Conservation (phyloP, 2,329 filamentous ascomycete genomes). For the Aspergillus ustus region DNA sequence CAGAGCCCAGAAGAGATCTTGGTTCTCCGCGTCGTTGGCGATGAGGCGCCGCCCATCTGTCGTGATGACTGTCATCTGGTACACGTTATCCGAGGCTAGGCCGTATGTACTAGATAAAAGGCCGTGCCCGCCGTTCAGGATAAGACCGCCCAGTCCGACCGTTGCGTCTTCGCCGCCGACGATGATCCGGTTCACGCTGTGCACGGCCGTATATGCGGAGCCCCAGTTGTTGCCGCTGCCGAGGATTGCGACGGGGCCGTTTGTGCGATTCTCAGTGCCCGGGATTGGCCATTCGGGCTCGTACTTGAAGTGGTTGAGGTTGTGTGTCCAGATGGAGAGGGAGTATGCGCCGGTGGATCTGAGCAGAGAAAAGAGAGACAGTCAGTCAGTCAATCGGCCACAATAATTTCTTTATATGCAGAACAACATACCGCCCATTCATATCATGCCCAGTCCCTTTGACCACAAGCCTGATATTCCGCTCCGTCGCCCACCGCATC, state of each 20-base stretch:
- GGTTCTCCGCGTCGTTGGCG: constrained; percentile 38
- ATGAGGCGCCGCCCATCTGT: constrained; percentile 42
- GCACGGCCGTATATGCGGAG: constrained; percentile 5
- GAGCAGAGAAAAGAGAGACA: neutral
- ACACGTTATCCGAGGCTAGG: constrained; percentile 31
- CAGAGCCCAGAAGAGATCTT: constrained; percentile 58
- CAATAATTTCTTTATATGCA: too few species aligned
- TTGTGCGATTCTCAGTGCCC: constrained; percentile 5
- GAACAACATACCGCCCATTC: constrained; percentile 26
- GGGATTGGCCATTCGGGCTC: constrained; percentile 19
- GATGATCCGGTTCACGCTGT: constrained; percentile 37
- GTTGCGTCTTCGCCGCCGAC: constrained; percentile 61
- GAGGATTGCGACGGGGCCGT: constrained; percentile 20
- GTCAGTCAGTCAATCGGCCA: neutral
- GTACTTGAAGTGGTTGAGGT: constrained; percentile 44
- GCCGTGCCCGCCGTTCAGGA: constrained; percentile 37
- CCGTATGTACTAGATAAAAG: constrained; percentile 30
- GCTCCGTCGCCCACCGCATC: constrained; percentile 30
- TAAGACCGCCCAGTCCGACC: constrained; percentile 51
- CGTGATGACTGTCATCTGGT: constrained; percentile 33
- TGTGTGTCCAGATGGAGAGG: constrained; percentile 54
- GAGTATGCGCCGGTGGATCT: constrained; percentile 50
- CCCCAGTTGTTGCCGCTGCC: constrained; percentile 28
- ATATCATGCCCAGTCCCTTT: constrained; percentile 33
- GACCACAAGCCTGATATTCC: constrained; percentile 32